Percentiles rank a stretch among this genome's conserved stretches.
These are phyloP conservation scores for Mayamaea pseudoterrestris DNA, from an alignment of 108 stramenopile genomes.

Conservation along the genomic window DNA sequence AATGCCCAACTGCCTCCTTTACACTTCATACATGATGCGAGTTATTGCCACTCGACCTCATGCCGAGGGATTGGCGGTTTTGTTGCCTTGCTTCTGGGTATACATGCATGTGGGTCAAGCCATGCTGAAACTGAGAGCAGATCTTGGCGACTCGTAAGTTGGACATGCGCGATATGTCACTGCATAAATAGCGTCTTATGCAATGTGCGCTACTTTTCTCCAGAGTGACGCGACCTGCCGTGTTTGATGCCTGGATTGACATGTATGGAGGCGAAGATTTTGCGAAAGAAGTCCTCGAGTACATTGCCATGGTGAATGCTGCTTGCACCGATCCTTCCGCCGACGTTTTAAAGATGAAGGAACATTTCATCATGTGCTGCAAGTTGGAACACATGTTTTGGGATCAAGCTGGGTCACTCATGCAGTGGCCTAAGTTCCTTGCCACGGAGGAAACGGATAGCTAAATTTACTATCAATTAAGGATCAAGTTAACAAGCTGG, in stretches of 20 bases:
- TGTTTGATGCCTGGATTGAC: slow-evolving; percentile 86
- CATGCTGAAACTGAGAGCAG: slow-evolving; percentile 63
- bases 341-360: slow-evolving; percentile 46
- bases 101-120: slow-evolving; percentile 80
- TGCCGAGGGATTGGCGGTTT: slow-evolving; percentile 63
- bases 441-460: too few species aligned
- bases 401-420: slow-evolving; percentile 48
- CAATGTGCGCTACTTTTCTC: background rate
- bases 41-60: slow-evolving; percentile 41
- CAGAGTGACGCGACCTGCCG: slow-evolving; percentile 32
- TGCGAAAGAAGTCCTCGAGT: slow-evolving; percentile 59
- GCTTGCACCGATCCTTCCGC: slow-evolving; percentile 17
- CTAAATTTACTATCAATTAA: too few species aligned
- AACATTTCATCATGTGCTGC: slow-evolving; percentile 69
- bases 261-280: slow-evolving; percentile 81
- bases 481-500: too few species aligned
- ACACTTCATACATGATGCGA: slow-evolving; percentile 76
- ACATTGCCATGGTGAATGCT: slow-evolving; percentile 60
- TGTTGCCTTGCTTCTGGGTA: slow-evolving; percentile 84
- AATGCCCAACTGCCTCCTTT: slow-evolving; percentile 71
- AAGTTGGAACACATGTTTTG: slow-evolving; percentile 88
- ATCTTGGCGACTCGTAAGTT: slow-evolving; percentile 36
- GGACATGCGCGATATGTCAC: too few species aligned
- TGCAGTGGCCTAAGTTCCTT: slow-evolving; percentile 48
- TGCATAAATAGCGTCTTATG: background rate